These are phyloP conservation scores for Azolla pinnata DNA, from an alignment of 75 land plant species.

Conservation along the genomic window DNA sequence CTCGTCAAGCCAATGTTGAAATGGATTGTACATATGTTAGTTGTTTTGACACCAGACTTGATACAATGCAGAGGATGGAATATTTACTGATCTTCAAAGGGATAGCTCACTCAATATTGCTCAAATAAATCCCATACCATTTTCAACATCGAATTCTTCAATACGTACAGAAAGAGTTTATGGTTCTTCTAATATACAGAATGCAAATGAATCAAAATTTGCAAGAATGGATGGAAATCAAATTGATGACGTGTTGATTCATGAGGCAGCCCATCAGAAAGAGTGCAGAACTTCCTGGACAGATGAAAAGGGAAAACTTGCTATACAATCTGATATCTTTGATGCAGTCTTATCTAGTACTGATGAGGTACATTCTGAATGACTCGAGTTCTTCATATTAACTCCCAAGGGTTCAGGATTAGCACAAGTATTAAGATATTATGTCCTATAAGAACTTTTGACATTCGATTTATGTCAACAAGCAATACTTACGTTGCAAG, in stretches of 20 bases:
- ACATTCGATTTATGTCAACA: not conserved
- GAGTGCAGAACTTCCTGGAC: not conserved
- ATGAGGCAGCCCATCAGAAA: not conserved
- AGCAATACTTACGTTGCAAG: not conserved
- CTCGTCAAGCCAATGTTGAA: not conserved
- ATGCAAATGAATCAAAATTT: not conserved
- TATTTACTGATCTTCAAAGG: not conserved
- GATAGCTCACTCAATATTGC: not conserved
- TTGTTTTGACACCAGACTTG: too few species aligned
- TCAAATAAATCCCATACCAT: not conserved
- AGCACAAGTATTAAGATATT: not conserved
- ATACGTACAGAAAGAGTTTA: not conserved
- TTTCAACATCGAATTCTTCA: not conserved
- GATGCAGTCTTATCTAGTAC: constrained; percentile 3
- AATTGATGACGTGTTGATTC: not conserved
- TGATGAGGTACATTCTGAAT: constrained; percentile 1
- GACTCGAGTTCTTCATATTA: not conserved
- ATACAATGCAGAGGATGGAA: constrained; percentile 6
- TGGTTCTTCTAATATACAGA: not conserved
- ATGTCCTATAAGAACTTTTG: not conserved
- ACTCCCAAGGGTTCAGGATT: not conserved
- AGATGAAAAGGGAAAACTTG: constrained; percentile 4
- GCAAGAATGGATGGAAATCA: not conserved
- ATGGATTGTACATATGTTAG: not conserved
- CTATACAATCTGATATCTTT: not conserved